Conservation (phyloP, 129 eudicot genomes). For the Lonicera japonica region DNA sequence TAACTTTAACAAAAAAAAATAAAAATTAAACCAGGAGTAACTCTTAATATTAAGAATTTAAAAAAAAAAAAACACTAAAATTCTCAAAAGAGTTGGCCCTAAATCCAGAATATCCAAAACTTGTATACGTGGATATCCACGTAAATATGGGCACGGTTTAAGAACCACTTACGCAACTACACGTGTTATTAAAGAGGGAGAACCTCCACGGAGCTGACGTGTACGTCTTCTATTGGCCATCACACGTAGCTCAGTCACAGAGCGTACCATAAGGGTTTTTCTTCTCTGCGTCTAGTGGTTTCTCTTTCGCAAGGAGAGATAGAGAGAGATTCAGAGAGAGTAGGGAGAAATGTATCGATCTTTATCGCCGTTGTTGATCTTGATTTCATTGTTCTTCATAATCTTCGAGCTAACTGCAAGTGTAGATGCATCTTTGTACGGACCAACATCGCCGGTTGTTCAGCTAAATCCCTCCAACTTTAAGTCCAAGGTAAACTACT, state of each 20-base stretch:
- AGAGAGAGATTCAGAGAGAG: background rate
- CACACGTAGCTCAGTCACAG: conserved; percentile 32
- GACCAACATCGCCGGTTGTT: conserved; percentile 65
- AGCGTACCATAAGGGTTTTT: conserved; percentile 28
- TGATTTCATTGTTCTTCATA: conserved; percentile 15
- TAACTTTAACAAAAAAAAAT: no score
- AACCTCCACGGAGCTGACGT: conserved; percentile 15
- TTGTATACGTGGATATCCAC: no score
- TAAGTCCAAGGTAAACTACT: conserved; percentile 90
- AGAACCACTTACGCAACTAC: no score
- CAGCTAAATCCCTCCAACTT: conserved; percentile 75
- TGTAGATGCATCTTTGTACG: conserved; percentile 68
- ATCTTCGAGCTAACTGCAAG: conserved; percentile 15
- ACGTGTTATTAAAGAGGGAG: no score
- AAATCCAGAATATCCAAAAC: no score
- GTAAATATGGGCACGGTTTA: no score
- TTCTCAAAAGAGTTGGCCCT: no score
- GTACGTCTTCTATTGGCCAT: conserved; percentile 26
- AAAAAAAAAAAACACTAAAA: no score
- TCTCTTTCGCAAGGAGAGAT: background rate
- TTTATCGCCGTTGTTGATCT: conserved; percentile 11
- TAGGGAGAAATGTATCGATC: conserved; percentile 16
- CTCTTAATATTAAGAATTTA: no score
- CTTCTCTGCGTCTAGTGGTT: conserved; percentile 18
- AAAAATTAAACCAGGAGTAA: no score